Evolutionary conservation across 1,139 yeast genomes (phyloP), one percentile per base, ranked within the genome.

Genomic region (Scheffersomyces illinoinensis): DNA sequence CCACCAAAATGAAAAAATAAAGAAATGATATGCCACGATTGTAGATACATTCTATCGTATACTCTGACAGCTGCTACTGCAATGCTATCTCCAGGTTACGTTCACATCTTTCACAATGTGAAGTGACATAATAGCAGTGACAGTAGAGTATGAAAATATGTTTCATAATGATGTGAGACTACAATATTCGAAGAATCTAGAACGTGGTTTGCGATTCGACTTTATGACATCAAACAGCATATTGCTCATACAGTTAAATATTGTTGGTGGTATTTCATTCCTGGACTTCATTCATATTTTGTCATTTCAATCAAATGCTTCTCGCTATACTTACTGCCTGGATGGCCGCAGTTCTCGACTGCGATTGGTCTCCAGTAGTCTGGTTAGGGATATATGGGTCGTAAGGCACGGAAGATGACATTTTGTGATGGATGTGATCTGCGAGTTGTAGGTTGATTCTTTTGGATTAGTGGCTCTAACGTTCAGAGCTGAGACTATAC

Each of bases 331-430:
- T 66, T 83, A 86, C 90, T 53, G 95, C 95, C 75, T 90, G 95
- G 71, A 91, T 86, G 64, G 93, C 93, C 50, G 96, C 96, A 47
- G 96, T 89, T 74, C 90, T 87, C 69, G 87, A 78, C 66, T 83
- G 83, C 56, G 85, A 80, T 70, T 81, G 84, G 58, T 84, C 84
- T 19, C 82, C 82, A 46, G 83, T 78, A 54, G 81, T 77, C 68
- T 84, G 86, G 65, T 85, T 84, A 54, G 97, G 96, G 65, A 90
- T 88, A 70, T 90, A 91, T 71, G 97, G 97, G 73, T 92, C 97
- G 75, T 92, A 92, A 61, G 97, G 97, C 56, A 88, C 91, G 56
- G 93, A 86, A 12, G 93, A 87, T 26, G 93, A 87, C 95, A 89
- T 89, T 58, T 52, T 66, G 58, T 33, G 10, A 12, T 33, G 43